Evolutionary conservation across 495 filamentous ascomycete species (phyloP).

Genomic region (Podospora appendiculata): DNA sequence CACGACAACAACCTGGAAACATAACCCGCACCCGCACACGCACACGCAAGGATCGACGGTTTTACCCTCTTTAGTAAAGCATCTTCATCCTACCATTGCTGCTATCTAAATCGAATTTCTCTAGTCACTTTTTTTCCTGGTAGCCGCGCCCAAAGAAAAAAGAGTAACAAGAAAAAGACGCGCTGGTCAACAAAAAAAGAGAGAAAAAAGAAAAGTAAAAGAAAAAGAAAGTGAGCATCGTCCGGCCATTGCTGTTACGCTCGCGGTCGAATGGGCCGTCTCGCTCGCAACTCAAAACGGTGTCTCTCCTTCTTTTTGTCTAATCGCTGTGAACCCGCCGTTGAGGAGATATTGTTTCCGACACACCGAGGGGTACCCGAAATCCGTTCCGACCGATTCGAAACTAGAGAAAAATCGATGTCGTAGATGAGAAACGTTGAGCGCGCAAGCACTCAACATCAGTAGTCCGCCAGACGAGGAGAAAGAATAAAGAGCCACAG

Average conservation of each 20-base stretch:
- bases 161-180: not conserved
- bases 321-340: not conserved
- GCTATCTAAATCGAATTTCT: not conserved
- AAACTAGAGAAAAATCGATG: conserved; percentile 23
- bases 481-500: conserved; percentile 6
- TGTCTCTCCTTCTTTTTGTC: not conserved
- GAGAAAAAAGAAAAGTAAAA: not conserved
- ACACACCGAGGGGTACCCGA: not conserved
- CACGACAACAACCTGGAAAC: too few species aligned
- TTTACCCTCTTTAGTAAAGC: too few species aligned
- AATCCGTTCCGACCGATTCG: conserved; percentile 17
- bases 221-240: not conserved
- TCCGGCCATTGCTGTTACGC: not conserved
- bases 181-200: not conserved
- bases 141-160: too few species aligned
- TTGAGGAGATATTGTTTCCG: not conserved
- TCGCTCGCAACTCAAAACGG: not conserved
- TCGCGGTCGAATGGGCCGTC: not conserved
- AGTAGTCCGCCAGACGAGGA: conserved; percentile 16
- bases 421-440: not conserved
- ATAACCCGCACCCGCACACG: too few species aligned
- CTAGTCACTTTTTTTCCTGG: too few species aligned
- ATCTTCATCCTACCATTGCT: not conserved
- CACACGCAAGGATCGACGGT: too few species aligned
- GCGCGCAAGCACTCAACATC: conserved; percentile 17